Evolutionary conservation across 768 basidiomycete genomes (phyloP).

Genomic region (Panus rudis): DNA sequence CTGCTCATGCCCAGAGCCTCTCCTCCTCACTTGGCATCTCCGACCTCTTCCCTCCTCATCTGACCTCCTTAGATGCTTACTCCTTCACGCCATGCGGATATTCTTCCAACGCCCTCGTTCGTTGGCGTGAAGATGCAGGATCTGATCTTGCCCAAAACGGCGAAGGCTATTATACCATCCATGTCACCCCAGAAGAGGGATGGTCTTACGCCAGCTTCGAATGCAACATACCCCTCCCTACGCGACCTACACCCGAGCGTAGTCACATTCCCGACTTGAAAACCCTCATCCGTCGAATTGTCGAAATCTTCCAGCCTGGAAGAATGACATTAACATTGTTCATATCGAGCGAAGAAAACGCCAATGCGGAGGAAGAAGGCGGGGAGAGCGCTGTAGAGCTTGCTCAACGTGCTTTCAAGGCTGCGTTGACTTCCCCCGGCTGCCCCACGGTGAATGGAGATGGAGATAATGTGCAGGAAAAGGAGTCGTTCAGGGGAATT

Average conservation of each 20-base stretch:
- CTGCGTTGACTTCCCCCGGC: conserved; percentile 40
- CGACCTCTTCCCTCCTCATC: conserved; percentile 68
- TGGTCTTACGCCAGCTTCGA: conserved; percentile 99
- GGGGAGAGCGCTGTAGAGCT: conserved; percentile 57
- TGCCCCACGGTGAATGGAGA: conserved; percentile 5
- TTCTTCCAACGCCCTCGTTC: conserved; percentile 84
- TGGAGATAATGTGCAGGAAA: not conserved
- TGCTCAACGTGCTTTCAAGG: conserved; percentile 67
- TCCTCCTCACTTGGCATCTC: conserved; percentile 74
- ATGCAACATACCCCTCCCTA: conserved; percentile 80
- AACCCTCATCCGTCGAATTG: conserved; percentile 81
- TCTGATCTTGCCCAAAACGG: conserved; percentile 29
- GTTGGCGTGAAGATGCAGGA: conserved; percentile 41
- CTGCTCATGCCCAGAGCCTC: conserved; percentile 48
- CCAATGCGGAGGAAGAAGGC: conserved; percentile 35
- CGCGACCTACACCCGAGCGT: conserved; percentile 27
- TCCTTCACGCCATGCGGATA: conserved; percentile 95
- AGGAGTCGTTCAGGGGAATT: conserved; percentile 19
- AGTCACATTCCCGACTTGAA: conserved; percentile 63
- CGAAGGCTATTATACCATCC: conserved; percentile 97
- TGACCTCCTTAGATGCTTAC: conserved; percentile 87
- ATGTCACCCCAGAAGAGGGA: conserved; percentile 95
- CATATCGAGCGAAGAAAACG: conserved; percentile 60
- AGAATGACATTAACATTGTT: conserved; percentile 85
- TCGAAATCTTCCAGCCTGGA: conserved; percentile 87